Evolutionary conservation across 768 basidiomycete genomes (phyloP).

Genomic region (Rossbeevera mucosa): DNA sequence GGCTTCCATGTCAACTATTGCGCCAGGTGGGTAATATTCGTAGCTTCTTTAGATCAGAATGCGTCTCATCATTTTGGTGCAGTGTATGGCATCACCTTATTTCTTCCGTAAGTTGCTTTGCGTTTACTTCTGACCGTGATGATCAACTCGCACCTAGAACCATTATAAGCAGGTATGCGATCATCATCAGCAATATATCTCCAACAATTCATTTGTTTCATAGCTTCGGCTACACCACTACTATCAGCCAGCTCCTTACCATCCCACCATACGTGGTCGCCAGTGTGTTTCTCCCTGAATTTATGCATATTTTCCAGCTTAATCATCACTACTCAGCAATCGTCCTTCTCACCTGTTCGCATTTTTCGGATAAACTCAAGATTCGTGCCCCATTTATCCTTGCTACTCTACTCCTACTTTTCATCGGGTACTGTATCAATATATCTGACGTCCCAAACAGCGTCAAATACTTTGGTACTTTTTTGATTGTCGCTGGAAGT

Average conservation of each 20-base stretch:
- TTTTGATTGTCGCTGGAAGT: slow-evolving; percentile 60
- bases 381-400: slow-evolving; percentile 58
- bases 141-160: slow-evolving; percentile 35
- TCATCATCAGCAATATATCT: background rate
- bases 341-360: slow-evolving; percentile 46
- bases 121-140: background rate
- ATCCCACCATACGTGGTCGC: slow-evolving; percentile 64
- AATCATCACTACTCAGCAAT: slow-evolving; percentile 37
- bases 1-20: slow-evolving; percentile 45
- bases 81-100: slow-evolving; percentile 71
- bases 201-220: slow-evolving; percentile 1
- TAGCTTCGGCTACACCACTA: slow-evolving; percentile 55
- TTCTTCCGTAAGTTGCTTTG: slow-evolving; percentile 52
- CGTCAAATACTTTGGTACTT: slow-evolving; percentile 70
- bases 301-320: background rate
- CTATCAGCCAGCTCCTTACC: slow-evolving; percentile 61
- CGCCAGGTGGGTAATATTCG: slow-evolving; percentile 45
- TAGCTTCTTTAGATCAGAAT: background rate
- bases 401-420: slow-evolving; percentile 43
- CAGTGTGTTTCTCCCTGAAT: slow-evolving; percentile 38
- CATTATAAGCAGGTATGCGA: slow-evolving; percentile 48
- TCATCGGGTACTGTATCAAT: slow-evolving; percentile 62
- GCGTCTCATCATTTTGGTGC: slow-evolving; percentile 2
- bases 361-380: slow-evolving; percentile 53
- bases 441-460: slow-evolving; percentile 49